Evolutionary conservation across 2,329 filamentous ascomycete genomes (phyloP), one percentile per base, ranked within the genome.

Genomic region (Cordyceps sp.): DNA sequence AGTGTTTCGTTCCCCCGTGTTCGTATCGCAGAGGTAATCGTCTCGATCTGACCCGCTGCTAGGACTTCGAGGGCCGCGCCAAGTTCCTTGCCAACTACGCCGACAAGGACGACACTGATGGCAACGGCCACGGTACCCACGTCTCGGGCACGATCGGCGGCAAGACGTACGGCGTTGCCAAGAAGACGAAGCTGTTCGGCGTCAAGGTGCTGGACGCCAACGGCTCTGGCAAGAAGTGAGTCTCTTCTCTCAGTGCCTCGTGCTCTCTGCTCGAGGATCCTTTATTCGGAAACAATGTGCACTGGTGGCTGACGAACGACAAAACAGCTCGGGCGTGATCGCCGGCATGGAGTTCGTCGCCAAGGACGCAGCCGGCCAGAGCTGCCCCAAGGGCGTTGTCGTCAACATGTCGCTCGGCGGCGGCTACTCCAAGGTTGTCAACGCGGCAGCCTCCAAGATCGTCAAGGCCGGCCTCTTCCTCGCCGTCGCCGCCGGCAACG

Each of bases 361-460:
- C 34, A 35, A 40, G 26, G 55, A 62, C 40, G 43, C 51, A 15
- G 24, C 40, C 31, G 46, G 36, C 13, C 53, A 53, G 35, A 44
- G 33, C 38, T 61, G 59, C 50, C 48, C 52, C 42, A 54, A 48
- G 32, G 59, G 61, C 26, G 47, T 57, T 28, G 60, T 70, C 24
- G 59, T 61, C 42, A 68, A 62, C 52, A 66, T 71, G 64, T 67
- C 62, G 8, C 58, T 72, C 10, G 66, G 66, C 27, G 66, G 65
- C n/a, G 30, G 39, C 35, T 48, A 42, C 39, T 64, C 61, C 5
- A 29, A 49, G 1, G 45, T 62, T 22, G 44, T 69, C 39, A 71
- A 70, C 55, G 43, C 42, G 23, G 65, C 63, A 13, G 62, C 66
- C 19, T 50, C 49, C 17, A 46, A 44, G 27, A 52, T 65, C 26